Evolutionary conservation across 345 rosid genomes (phyloP).

Genomic region (Corymbia maculata): DNA sequence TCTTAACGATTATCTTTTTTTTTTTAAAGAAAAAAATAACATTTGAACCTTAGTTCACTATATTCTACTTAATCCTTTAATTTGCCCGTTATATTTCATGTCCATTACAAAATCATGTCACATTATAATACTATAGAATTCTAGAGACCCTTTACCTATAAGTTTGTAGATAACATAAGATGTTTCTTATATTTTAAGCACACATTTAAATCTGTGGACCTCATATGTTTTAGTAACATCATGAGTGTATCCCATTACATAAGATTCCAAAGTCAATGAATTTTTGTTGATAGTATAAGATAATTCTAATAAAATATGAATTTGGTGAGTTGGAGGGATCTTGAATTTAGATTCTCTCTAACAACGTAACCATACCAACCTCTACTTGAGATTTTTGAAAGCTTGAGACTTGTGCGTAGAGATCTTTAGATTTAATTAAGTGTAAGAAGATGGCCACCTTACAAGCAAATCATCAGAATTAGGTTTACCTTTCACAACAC

Average conservation of each 20-base stretch:
- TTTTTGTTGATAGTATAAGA: not conserved
- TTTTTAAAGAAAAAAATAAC: no score
- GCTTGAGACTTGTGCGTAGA: not conserved
- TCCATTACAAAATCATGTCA: no score
- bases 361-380: not conserved
- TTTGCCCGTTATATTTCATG: no score
- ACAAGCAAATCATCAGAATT: not conserved
- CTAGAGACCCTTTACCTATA: not conserved
- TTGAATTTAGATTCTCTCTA: not conserved
- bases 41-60: no score
- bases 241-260: not conserved
- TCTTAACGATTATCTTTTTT: no score
- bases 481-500: fast-evolving
- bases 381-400: not conserved
- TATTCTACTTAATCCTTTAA: no score
- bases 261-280: not conserved
- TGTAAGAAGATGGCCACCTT: not conserved
- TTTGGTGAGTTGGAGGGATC: not conserved
- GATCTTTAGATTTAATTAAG: not conserved
- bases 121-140: no score
- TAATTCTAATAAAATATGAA: not conserved
- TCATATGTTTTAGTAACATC: not conserved
- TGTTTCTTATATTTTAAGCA: not conserved
- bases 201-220: not conserved
- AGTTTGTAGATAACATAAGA: not conserved